phyloP scores from a whole-genome alignment of 2,329 filamentous ascomycete genomes.

The Microsporum ferrugineum region DNA sequence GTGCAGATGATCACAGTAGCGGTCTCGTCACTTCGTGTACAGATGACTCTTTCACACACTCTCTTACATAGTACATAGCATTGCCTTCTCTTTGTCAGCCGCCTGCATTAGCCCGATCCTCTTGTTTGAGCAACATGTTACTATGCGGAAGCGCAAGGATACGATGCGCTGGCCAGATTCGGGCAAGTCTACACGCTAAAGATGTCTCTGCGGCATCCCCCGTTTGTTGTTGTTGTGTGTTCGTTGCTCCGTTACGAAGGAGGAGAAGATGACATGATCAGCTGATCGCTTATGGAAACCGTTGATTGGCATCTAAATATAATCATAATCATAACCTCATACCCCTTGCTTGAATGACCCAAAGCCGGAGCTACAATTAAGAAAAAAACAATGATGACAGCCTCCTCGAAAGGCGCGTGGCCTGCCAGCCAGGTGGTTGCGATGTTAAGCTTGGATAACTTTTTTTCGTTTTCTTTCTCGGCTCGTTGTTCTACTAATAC shows the following conservation, averaged over 20 bases:
- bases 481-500: background rate
- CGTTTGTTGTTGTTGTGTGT: background rate
- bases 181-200: background rate
- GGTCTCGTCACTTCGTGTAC: background rate
- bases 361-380: background rate
- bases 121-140: background rate
- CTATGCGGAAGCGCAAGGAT: background rate
- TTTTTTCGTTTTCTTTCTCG: background rate
- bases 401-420: background rate
- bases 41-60: background rate
- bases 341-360: background rate
- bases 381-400: background rate
- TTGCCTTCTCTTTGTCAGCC: background rate
- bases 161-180: background rate
- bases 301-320: constrained; percentile 4
- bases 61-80: background rate
- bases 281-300: constrained; percentile 1
- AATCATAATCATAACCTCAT: constrained; percentile 2
- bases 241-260: background rate
- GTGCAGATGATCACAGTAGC: background rate
- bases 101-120: background rate
- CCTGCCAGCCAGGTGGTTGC: background rate
- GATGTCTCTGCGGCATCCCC: background rate
- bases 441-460: background rate
- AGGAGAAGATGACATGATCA: background rate